phyloP scores from a whole-genome alignment of 1,284 basidiomycete species.

The Sanguinoderma infundibulare region DNA sequence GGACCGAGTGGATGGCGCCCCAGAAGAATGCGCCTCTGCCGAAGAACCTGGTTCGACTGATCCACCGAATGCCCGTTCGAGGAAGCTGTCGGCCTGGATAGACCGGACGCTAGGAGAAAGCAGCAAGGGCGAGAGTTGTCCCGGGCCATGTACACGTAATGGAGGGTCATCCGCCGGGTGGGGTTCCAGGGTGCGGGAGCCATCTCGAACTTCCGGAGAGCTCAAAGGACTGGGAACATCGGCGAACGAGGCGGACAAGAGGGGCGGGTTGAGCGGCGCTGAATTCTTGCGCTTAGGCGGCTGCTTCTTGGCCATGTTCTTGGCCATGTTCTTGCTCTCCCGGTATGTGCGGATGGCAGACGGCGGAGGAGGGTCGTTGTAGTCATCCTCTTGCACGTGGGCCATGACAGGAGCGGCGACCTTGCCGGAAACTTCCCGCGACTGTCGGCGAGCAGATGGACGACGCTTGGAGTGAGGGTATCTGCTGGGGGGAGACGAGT shows the following conservation, averaged over 20 bases:
- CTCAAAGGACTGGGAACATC: slow-evolving; percentile 17
- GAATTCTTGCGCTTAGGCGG: slow-evolving; percentile 14
- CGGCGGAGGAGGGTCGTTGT: slow-evolving; percentile 48
- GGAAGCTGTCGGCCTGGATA: slow-evolving; percentile 30
- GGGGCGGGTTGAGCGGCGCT: slow-evolving; percentile 9
- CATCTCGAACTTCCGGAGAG: slow-evolving; percentile 12
- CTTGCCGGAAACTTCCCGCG: slow-evolving; percentile 9
- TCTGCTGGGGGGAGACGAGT: background rate
- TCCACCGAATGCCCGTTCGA: slow-evolving; percentile 31
- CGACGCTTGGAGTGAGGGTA: slow-evolving; percentile 10
- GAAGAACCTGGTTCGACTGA: slow-evolving; percentile 27
- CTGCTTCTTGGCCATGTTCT: no score
- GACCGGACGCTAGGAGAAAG: slow-evolving; percentile 16
- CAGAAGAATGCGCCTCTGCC: slow-evolving; percentile 18
- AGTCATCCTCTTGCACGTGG: slow-evolving; percentile 34
- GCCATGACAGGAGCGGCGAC: slow-evolving; percentile 12
- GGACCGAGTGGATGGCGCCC: slow-evolving; percentile 29
- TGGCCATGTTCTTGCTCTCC: slow-evolving; percentile 26
- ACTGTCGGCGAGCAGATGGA: slow-evolving; percentile 22
- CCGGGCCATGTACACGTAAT: background rate
- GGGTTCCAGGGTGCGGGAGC: background rate
- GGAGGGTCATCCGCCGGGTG: background rate
- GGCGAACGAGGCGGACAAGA: slow-evolving; percentile 19
- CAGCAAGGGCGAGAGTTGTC: background rate
- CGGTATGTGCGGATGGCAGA: slow-evolving; percentile 41